Conservation (phyloP, 768 basidiomycete species). For the Suillus alpinus region DNA sequence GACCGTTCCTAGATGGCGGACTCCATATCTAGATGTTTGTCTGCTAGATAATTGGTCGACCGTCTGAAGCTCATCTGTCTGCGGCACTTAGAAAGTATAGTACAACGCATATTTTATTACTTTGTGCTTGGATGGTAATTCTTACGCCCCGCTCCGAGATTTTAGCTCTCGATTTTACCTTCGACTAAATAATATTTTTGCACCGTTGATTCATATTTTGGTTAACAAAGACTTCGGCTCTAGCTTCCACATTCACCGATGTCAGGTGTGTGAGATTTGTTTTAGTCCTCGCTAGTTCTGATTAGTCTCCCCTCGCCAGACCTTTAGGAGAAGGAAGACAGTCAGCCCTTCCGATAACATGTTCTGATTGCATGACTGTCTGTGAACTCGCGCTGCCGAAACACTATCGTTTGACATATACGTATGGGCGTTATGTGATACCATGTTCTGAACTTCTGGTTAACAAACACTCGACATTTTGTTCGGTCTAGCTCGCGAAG, state of each 20-base stretch:
- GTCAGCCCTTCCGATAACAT: not conserved
- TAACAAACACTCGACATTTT: not conserved
- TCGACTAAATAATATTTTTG: not conserved
- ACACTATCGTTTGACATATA: not conserved
- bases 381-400: not conserved
- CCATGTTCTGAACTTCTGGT: not conserved
- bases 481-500: not conserved
- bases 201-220: not conserved
- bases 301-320: not conserved
- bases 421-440: not conserved
- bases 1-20: too few species aligned
- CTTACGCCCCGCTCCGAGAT: not conserved
- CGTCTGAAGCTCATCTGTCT: not conserved
- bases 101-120: not conserved
- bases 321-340: not conserved
- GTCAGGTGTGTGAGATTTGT: not conserved
- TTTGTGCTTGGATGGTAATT: not conserved
- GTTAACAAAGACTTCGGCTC: not conserved
- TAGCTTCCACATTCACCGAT: not conserved
- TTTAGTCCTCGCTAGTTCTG: not conserved
- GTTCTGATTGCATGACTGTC: not conserved
- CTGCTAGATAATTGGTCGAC: not conserved
- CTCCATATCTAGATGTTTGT: not conserved
- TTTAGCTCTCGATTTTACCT: not conserved
- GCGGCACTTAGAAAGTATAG: not conserved